Base-by-base conservation (phyloP, 1,284 basidiomycete genomes). In the Cutaneotrichosporon daszewskae region DNA sequence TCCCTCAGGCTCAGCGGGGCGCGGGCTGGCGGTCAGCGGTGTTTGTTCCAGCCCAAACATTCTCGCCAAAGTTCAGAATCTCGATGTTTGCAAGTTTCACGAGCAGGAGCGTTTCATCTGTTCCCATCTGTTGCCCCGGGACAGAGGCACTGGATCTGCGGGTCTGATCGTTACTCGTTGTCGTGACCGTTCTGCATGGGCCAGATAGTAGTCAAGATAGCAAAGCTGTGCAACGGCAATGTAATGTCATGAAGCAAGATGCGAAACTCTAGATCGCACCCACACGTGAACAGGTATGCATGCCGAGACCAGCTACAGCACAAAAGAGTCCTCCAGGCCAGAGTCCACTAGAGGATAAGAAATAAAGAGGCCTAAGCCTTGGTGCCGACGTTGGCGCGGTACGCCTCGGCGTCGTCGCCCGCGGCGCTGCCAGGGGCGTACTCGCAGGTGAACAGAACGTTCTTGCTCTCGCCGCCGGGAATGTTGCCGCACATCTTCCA, bases 391-490 rank as follows among this genome's bases (percentile, higher is more conserved):
- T 59, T 57, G 10, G 29, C 37, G n/a, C 17, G 16, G 37, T 31
- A 39, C 26, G 11, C 18, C 26, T 29, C 9, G 24, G 23, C 25
- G 16, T 5, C 28, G n/a, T n/a, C n/a, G n/a, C n/a, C n/a, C n/a
- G n/a, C n/a, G n/a, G n/a, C n/a, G 41, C 60, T 62, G 32, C 60
- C 60, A n/a, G 45, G 28, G 4, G 54, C 43, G 43, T 58, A 62
- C 43, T 60, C 53, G 53, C 58, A 57, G 45, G 46, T 34, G 53
- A 36, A 45, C 12, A 25, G 12, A 17, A 45, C 36, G 23, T 40
- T 31, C 22, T 43, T 31, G 11, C 41, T 49, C 40, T 48, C 48
- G n/a, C 45, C 53, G 5, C 33, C 47, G 40, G 56, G 54, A 44
- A 61, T 49, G 14, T 50, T 50, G 34, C 51, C n/a, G 43, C 62